A percentile compares a stretch with the other conserved stretches of the same genome.
phyloP scores from a whole-genome alignment of 208 protist species.

The Leishmania mexicana region DNA sequence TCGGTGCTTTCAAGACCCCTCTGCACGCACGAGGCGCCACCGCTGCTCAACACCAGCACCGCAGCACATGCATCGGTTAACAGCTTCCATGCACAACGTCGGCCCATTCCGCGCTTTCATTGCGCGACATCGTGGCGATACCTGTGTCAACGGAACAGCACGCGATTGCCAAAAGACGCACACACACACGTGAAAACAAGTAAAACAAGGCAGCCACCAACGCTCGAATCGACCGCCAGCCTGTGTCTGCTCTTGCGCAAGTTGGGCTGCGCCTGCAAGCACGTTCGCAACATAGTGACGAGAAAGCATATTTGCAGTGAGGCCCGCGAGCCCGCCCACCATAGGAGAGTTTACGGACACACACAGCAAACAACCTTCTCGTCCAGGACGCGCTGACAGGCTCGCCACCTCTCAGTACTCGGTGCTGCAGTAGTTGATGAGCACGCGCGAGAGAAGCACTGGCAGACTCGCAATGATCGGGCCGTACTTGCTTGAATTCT shows the following conservation, averaged over 20 bases:
- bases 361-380: neutral
- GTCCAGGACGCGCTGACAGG: neutral
- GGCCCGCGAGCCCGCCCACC: neutral
- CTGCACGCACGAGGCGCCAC: neutral
- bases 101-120: neutral
- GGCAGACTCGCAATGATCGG: constrained; percentile 83
- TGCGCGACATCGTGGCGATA: neutral
- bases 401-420: constrained; percentile 38
- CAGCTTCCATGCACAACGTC: neutral
- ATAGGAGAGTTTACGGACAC: neutral
- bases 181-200: neutral
- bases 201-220: neutral
- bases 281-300: no score
- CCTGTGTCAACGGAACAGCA: neutral
- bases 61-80: neutral
- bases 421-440: constrained; percentile 83
- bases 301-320: neutral
- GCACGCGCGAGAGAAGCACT: constrained; percentile 72
- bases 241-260: neutral
- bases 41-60: neutral
- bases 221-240: neutral
- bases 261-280: neutral
- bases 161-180: neutral
- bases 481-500: constrained; percentile 88
- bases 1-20: neutral